These are phyloP conservation scores for Massariosphaeria phaeospora DNA, from an alignment of 495 filamentous ascomycete species.

Conservation along the genomic window DNA sequence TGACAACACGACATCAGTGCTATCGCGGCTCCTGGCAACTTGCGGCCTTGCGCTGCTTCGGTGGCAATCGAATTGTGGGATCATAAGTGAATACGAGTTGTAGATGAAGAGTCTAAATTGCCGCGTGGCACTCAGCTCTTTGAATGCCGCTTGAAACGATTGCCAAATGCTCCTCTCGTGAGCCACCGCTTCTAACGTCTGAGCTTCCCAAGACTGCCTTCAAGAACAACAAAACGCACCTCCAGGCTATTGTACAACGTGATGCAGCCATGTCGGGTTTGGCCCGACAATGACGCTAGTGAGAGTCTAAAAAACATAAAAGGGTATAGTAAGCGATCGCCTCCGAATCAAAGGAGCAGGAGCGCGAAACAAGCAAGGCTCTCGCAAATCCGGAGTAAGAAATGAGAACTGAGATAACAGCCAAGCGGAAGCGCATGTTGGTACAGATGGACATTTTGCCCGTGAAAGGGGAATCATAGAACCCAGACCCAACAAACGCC, in stretches of 20 bases:
- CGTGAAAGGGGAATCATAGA: constrained; percentile 18
- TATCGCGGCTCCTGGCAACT: not conserved
- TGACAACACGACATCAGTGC: no score
- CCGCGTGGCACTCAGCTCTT: no score
- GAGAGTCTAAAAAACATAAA: constrained; percentile 36
- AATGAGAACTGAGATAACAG: not conserved
- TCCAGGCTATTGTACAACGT: constrained; percentile 30
- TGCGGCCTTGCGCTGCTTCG: not conserved
- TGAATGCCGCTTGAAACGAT: no score
- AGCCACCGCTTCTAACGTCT: not conserved
- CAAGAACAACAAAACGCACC: no score
- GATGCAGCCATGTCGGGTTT: not conserved
- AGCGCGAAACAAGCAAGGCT: not conserved
- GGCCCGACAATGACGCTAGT: constrained; percentile 9
- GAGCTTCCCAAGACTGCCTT: no score
- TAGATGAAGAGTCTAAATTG: no score
- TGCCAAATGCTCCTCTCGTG: no score
- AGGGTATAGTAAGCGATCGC: constrained; percentile 31
- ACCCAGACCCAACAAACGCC: constrained; percentile 10
- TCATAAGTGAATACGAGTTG: not conserved
- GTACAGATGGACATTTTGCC: constrained; percentile 19
- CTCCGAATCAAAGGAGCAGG: not conserved
- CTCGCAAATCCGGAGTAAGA: not conserved
- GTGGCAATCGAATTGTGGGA: not conserved
- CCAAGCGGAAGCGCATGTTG: constrained; percentile 5